phyloP scores from a whole-genome alignment of 139 green algal genomes.

The Micromonas pusilla region DNA sequence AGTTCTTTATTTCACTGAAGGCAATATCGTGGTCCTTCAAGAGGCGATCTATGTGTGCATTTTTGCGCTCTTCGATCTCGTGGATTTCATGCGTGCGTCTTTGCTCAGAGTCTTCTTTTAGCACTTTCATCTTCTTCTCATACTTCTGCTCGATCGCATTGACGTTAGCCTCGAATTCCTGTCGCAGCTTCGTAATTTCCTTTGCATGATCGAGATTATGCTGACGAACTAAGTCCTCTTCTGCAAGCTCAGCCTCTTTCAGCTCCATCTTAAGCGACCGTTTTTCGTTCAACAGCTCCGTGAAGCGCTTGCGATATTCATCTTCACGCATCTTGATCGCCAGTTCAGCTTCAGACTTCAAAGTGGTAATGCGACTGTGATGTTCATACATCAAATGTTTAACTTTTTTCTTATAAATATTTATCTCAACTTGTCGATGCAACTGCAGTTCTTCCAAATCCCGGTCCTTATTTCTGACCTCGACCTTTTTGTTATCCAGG shows the following conservation, averaged over 20 bases:
- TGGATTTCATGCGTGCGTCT: conserved; percentile 67
- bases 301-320: conserved; percentile 54
- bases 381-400: conserved; percentile 94
- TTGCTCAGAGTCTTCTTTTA: conserved; percentile 72
- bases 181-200: conserved; percentile 76
- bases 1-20: conserved; percentile 83
- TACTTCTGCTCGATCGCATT: conserved; percentile 10
- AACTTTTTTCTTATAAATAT: conserved; percentile 89
- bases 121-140: conserved; percentile 44
- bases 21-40: conserved; percentile 78
- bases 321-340: conserved; percentile 66
- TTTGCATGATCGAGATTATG: conserved; percentile 81
- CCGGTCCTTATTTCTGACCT: conserved; percentile 77
- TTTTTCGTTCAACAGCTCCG: conserved; percentile 67
- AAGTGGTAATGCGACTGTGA: conserved; percentile 71
- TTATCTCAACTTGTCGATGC: conserved; percentile 76
- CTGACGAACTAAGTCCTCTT: conserved; percentile 65
- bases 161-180: conserved; percentile 76
- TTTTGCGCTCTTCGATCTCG: conserved; percentile 63
- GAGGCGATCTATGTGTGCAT: conserved; percentile 78
- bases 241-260: conserved; percentile 59
- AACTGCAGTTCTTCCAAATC: conserved; percentile 86
- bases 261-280: conserved; percentile 66
- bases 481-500: conserved; percentile 64
- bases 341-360: conserved; percentile 75